Evolutionary conservation across 495 filamentous ascomycete species (phyloP), one percentile per base, ranked within the genome.

Genomic region (Tuber umbilicatum): DNA sequence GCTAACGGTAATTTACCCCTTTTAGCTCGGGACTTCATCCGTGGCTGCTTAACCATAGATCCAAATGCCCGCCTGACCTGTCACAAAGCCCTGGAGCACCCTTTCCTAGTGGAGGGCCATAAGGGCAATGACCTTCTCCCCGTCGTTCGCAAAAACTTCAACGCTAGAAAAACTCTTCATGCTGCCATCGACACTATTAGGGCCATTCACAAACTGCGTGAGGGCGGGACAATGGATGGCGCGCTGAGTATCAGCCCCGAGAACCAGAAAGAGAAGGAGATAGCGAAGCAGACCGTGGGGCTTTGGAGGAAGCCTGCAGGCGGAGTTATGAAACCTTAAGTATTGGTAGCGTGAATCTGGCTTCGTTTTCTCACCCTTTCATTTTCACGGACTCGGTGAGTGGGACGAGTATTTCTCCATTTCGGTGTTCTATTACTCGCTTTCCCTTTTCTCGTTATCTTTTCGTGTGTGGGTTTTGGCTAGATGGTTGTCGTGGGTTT

Each of bases 81-180:
- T 9, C 92, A 98, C 84, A 89, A 95, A 84, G 95, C 95, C 23
- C 89, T 99, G 16, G 90, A 90, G 73, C 95, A 98, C 81, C 86
- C 90, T 37, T 99, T 96, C 87, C 89, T 99, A 69, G 90, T 90
- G 55, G 91, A 86, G 68, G 83, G 81, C 70, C 78, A 84, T 31
- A 83, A 84, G 19, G 84, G 82, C 38, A 86, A 88, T 70, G 95
- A 99, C 85, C 86, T 99, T 72, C 86, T 98, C 75, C 95, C 95
- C 1, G 92, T 90, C 3, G 92, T 99, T 76, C 96, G 96, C 89
- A 97, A 97, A 90, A 99, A 99, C 85, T 99, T 99, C 87, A 99
- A 99, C 79, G 95, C 95, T 12, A 87, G 94, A 41, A 87, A 94
- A 74, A 98, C 94, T 14, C 86, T 99, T 71, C 95, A 98, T 84